phyloP scores from a whole-genome alignment of 768 basidiomycete species.

The Kwoniella bestiolae region DNA sequence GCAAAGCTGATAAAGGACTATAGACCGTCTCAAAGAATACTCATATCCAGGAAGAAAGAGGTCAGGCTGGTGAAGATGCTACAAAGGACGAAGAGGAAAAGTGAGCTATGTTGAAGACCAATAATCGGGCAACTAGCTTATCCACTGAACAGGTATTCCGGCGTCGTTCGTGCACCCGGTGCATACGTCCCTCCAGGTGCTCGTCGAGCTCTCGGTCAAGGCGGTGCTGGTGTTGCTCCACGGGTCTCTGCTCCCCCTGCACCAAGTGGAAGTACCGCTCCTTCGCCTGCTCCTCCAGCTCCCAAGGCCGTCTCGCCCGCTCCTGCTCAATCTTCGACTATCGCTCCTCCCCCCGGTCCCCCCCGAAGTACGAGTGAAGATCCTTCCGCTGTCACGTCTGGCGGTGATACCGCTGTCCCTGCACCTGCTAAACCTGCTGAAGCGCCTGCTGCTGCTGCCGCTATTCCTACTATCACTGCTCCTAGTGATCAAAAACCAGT shows the following conservation, averaged over 20 bases:
- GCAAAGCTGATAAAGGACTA: not conserved
- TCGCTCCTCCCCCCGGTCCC: constrained; percentile 23
- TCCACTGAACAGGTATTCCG: constrained; percentile 72
- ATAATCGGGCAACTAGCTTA: not conserved
- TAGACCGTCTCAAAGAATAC: constrained; percentile 65
- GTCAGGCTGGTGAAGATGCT: constrained; percentile 63
- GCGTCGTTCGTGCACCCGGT: constrained; percentile 81
- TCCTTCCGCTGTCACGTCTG: constrained; percentile 3
- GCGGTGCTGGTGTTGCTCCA: constrained; percentile 16
- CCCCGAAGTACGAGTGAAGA: constrained; percentile 32
- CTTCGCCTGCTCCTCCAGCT: constrained; percentile 20
- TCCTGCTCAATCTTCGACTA: constrained; percentile 17
- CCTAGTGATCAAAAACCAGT: constrained; percentile 16
- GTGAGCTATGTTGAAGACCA: constrained; percentile 61
- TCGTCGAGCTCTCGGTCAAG: constrained; percentile 60
- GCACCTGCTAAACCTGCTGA: constrained; percentile 7
- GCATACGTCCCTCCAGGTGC: constrained; percentile 96
- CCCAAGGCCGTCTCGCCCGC: constrained; percentile 5
- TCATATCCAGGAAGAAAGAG: constrained; percentile 88
- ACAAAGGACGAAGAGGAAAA: constrained; percentile 96
- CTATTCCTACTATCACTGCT: constrained; percentile 19
- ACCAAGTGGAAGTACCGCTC: constrained; percentile 8
- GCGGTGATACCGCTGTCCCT: not conserved
- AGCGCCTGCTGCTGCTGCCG: constrained; percentile 6
- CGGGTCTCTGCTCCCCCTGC: constrained; percentile 15